Evolutionary conservation across 805 yeast genomes (phyloP), one percentile per base, ranked within the genome.

Genomic region (baker's yeast (Saccharomyces cerevisiae)): DNA sequence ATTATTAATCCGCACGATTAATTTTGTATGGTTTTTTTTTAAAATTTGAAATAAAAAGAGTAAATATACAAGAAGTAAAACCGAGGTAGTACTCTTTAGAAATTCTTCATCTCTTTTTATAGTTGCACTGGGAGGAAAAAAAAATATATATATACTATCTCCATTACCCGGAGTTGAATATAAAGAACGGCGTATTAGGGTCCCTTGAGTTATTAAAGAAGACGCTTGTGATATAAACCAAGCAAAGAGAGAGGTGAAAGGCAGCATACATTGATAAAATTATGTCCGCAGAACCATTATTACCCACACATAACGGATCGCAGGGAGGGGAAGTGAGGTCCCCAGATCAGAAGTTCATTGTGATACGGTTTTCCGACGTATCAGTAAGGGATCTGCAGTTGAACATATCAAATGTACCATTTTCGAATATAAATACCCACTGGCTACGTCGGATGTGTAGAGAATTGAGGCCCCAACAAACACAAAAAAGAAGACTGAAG

Each of bases 1-100:
- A 79, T 81, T 78, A 59, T 60, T 65, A 65, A 65, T 80, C 85
- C 87, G 85, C 87, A 84, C 87, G 80, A 70, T 70, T 65, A 66
- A 64, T 56, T 57, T 52, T 55, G 53, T 55, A 53, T 53, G 54
- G 59, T 53, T 55, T 47, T 55, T 48, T 49, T 49, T 48, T 59
- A 46, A 29, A 56, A 21, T 32, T n/a, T n/a, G n/a, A 48, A 47
- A 57, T 24, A 41, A 46, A 46, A 47, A 30, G 9, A 32, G 14
- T 28, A 13, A n/a, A 47, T 27, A 47, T 9, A 47, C 5, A 21
- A 28, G 6, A 47, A 10, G 14, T 8, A 11, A 11, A 6, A n/a
- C 1, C 6, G 10, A n/a, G 6, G 31, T 8, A 22, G 5, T 46
- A 8, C 6, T 17, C 11, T 14, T 9, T 2, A 10, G 9, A 46